These are phyloP conservation scores for Skeletonema costatum DNA, from an alignment of 108 stramenopile species.

Conservation along the genomic window DNA sequence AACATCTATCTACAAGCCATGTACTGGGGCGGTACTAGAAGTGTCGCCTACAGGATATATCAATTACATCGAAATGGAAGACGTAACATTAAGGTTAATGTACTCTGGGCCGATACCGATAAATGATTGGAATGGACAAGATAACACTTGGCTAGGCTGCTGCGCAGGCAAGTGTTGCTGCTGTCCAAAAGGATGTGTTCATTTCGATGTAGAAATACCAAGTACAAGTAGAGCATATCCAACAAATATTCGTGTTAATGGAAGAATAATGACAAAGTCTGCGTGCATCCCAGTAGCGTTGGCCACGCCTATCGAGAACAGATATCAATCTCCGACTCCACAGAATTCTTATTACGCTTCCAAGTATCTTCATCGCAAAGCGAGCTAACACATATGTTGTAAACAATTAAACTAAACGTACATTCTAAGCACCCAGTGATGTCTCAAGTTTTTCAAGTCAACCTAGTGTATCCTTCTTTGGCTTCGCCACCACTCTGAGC, in stretches of 20 bases:
- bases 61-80: conserved; percentile 1
- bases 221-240: not conserved
- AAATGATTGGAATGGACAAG: not conserved
- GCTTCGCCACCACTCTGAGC: not conserved
- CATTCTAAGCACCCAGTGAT: not conserved
- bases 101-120: conserved; percentile 7
- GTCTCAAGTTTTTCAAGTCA: not conserved
- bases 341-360: too few species aligned
- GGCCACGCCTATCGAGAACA: not conserved
- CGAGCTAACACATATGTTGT: too few species aligned
- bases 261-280: not conserved
- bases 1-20: not conserved
- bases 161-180: conserved; percentile 4
- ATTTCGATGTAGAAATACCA: conserved; percentile 8
- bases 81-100: not conserved
- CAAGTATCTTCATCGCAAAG: too few species aligned
- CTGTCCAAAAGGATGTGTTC: conserved; percentile 7
- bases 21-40: conserved; percentile 2
- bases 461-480: conserved; percentile 4
- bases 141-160: not conserved
- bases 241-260: conserved; percentile 1
- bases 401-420: not conserved
- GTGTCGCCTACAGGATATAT: not conserved
- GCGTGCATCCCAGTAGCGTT: not conserved
- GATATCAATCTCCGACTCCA: too few species aligned